Percentiles rank a stretch among this genome's conserved stretches.
These are phyloP conservation scores for Lecanicillium sp. DNA, from an alignment of 2,329 filamentous ascomycete species.

Conservation along the genomic window DNA sequence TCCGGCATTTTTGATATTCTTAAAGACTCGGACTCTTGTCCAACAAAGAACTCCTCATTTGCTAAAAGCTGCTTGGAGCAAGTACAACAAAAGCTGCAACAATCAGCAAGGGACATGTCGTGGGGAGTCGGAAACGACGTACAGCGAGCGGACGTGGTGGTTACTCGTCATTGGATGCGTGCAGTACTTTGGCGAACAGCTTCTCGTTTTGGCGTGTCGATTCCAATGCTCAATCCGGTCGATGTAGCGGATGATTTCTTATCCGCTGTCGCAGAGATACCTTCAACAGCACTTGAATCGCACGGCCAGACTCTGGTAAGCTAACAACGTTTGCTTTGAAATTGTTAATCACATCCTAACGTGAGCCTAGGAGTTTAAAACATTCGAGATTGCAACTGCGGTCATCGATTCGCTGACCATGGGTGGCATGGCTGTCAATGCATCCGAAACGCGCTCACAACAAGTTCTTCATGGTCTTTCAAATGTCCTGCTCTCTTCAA, in stretches of 20 bases:
- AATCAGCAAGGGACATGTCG: constrained; percentile 28
- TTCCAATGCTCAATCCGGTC: constrained; percentile 26
- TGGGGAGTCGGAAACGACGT: constrained; percentile 33
- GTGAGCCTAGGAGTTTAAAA: constrained; percentile 30
- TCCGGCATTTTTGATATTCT: constrained; percentile 39
- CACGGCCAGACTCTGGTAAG: constrained; percentile 36
- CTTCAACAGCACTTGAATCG: constrained; percentile 36
- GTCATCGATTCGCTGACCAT: constrained; percentile 30
- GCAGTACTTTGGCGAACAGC: constrained; percentile 37
- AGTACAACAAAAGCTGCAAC: constrained; percentile 33
- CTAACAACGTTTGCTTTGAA: no score
- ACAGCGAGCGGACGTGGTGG: constrained; percentile 39
- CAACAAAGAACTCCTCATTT: constrained; percentile 19
- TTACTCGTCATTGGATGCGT: constrained; percentile 43
- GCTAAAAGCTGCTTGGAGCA: constrained; percentile 25
- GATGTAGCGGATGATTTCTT: constrained; percentile 38
- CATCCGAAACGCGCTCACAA: constrained; percentile 14
- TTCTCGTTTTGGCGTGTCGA: constrained; percentile 22
- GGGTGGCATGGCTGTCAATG: constrained; percentile 11
- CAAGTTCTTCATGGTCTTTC: constrained; percentile 30
- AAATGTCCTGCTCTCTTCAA: constrained; percentile 29
- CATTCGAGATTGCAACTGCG: constrained; percentile 36
- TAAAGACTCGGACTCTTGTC: constrained; percentile 25
- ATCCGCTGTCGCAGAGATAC: constrained; percentile 31
- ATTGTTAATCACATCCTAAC: no score